phyloP scores from a whole-genome alignment of 345 rosid genomes.

The Lepidium aucheri region DNA sequence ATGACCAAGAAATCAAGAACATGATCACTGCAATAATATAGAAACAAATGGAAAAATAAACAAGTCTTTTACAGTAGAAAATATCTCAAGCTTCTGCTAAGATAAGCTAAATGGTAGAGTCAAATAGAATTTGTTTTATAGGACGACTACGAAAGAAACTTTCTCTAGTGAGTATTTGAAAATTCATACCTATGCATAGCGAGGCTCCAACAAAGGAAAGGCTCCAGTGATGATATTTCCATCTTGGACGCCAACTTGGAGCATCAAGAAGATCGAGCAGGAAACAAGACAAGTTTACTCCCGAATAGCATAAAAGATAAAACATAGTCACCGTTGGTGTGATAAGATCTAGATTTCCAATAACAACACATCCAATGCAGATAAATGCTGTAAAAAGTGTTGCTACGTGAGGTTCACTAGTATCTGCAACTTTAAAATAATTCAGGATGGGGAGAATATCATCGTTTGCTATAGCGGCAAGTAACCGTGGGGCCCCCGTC shows the following conservation, averaged over 20 bases:
- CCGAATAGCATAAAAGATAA: slow-evolving; percentile 89
- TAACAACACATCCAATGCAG: slow-evolving; percentile 81
- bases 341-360: slow-evolving; percentile 98
- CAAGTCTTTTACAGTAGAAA: slow-evolving; percentile 7
- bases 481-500: slow-evolving; percentile 96
- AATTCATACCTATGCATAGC: slow-evolving; percentile 63
- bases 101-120: not conserved
- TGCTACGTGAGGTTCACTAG: slow-evolving; percentile 79
- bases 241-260: slow-evolving; percentile 99
- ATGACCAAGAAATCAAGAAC: slow-evolving; percentile 99
- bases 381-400: slow-evolving; percentile 87
- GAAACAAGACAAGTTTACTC: slow-evolving; percentile 99
- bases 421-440: slow-evolving; percentile 89
- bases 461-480: slow-evolving; percentile 99
- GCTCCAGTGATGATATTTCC: slow-evolving; percentile 99
- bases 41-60: slow-evolving; percentile 12
- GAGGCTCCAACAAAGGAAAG: slow-evolving; percentile 91
- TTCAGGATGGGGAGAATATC: slow-evolving; percentile 96
- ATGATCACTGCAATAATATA: slow-evolving; percentile 77
- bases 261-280: slow-evolving; percentile 99
- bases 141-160: not conserved
- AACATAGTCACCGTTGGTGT: slow-evolving; percentile 97
- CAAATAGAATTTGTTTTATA: not conserved
- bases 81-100: not conserved
- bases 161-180: not conserved